A percentile compares a stretch with the other conserved stretches of the same genome.
These are phyloP conservation scores for Trypanosoma vivax DNA, from an alignment of 208 protist genomes.

Conservation along the genomic window DNA sequence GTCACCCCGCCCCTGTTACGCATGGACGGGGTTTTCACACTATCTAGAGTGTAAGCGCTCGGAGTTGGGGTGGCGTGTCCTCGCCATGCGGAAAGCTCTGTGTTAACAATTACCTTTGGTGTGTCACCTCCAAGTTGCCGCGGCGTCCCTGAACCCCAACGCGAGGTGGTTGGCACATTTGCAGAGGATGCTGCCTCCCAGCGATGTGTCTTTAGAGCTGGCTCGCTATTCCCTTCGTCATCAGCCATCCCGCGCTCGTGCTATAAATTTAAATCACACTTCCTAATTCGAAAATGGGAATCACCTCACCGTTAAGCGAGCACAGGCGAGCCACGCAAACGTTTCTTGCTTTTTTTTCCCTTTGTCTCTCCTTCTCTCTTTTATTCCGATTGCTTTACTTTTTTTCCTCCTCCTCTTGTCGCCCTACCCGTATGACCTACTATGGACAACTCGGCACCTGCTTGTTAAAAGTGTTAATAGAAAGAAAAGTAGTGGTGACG, in stretches of 20 bases:
- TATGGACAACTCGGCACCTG: no score
- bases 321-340: background rate
- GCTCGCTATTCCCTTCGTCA: constrained; percentile 20
- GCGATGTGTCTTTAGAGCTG: constrained; percentile 50
- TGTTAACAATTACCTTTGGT: constrained; percentile 31
- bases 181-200: constrained; percentile 32
- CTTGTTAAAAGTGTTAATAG: no score
- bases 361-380: background rate
- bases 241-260: constrained; percentile 11
- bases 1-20: constrained; percentile 1
- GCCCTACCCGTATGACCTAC: no score
- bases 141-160: constrained; percentile 72
- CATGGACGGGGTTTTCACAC: constrained; percentile 51
- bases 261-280: background rate
- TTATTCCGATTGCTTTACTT: no score
- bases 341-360: constrained; percentile 2
- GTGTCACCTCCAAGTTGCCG: constrained; percentile 68
- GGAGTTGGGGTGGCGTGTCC: constrained; percentile 62
- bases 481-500: no score
- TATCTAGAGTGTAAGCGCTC: constrained; percentile 39
- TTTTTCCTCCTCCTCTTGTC: no score
- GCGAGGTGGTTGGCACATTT: constrained; percentile 33
- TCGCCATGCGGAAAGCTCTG: constrained; percentile 55
- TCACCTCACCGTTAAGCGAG: background rate
- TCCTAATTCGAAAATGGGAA: background rate